phyloP scores from a whole-genome alignment of 1,284 basidiomycete species.

The Cystobasidium sp. region DNA sequence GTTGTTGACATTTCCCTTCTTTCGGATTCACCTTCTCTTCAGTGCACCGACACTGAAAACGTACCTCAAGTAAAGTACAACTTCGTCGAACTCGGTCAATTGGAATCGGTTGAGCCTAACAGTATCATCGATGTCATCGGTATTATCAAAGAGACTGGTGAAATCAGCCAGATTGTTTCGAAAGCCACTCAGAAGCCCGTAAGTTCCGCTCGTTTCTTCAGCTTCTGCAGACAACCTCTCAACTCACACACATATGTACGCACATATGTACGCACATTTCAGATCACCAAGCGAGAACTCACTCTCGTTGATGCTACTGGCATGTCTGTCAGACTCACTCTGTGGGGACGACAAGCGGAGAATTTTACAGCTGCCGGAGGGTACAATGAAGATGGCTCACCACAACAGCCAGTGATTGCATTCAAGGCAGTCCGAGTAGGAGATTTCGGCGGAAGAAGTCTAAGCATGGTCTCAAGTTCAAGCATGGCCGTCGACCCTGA shows the following conservation, averaged over 20 bases:
- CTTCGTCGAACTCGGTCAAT: constrained; percentile 71
- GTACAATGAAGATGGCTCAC: constrained; percentile 52
- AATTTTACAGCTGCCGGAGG: constrained; percentile 63
- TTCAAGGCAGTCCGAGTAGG: constrained; percentile 95
- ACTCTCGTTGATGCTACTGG: constrained; percentile 83
- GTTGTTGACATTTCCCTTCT: not conserved
- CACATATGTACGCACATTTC: constrained; percentile 4
- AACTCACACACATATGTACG: not conserved
- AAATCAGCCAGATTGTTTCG: constrained; percentile 71
- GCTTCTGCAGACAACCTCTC: not conserved
- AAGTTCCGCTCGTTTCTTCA: constrained; percentile 49
- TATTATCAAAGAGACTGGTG: constrained; percentile 77
- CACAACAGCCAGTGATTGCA: constrained; percentile 74
- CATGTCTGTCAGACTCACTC: constrained; percentile 80
- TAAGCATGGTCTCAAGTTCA: constrained; percentile 72
- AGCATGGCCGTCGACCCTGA: constrained; percentile 86
- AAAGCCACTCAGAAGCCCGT: constrained; percentile 74
- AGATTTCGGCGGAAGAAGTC: constrained; percentile 86
- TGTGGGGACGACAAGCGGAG: constrained; percentile 97
- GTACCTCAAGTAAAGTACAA: constrained; percentile 82
- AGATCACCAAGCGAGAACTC: constrained; percentile 86
- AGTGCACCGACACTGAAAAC: constrained; percentile 73
- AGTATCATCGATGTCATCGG: constrained; percentile 77
- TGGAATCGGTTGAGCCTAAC: constrained; percentile 74
- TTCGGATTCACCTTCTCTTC: not conserved